Percentiles rank a stretch among this genome's conserved stretches.
Evolutionary conservation across 73 alveolate genomes (phyloP).

Genomic region (Paramecium bursaria): DNA sequence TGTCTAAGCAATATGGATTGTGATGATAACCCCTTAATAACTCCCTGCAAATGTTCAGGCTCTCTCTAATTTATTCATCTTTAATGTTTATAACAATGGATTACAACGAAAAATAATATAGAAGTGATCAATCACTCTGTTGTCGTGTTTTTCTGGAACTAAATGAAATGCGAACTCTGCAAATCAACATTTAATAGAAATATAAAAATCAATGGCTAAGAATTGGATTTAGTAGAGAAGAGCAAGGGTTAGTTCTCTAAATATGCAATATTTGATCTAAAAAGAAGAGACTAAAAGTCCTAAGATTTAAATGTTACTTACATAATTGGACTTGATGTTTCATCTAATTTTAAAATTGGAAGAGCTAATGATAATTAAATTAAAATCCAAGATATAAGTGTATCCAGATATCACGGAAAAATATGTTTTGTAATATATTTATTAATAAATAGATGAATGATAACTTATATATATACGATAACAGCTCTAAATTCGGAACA

Average conservation of each 20-base stretch:
- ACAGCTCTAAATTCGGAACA: constrained; percentile 68
- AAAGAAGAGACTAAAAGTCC: neutral
- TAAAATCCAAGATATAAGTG: constrained; percentile 68
- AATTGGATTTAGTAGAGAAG: constrained; percentile 50
- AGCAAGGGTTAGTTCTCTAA: constrained; percentile 24
- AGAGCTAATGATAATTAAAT: constrained; percentile 72
- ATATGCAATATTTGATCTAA: constrained; percentile 24
- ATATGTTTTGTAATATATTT: neutral
- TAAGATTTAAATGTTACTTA: constrained; percentile 8
- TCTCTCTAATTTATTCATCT: constrained; percentile 89
- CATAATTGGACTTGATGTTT: constrained; percentile 14
- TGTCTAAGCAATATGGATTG: constrained; percentile 53
- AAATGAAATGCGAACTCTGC: constrained; percentile 72
- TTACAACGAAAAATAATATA: constrained; percentile 76
- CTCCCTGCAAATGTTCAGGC: constrained; percentile 96
- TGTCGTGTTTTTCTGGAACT: constrained; percentile 61
- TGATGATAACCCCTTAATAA: constrained; percentile 83
- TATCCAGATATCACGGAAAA: constrained; percentile 60
- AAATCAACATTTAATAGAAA: constrained; percentile 29
- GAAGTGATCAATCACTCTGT: neutral
- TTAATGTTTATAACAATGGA: constrained; percentile 90
- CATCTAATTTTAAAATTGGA: constrained; percentile 55
- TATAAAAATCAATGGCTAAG: constrained; percentile 10
- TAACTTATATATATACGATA: constrained; percentile 52
- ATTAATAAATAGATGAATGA: neutral